These are phyloP conservation scores for Fabrea salina DNA, from an alignment of 169 alveolate species.

Conservation along the genomic window DNA sequence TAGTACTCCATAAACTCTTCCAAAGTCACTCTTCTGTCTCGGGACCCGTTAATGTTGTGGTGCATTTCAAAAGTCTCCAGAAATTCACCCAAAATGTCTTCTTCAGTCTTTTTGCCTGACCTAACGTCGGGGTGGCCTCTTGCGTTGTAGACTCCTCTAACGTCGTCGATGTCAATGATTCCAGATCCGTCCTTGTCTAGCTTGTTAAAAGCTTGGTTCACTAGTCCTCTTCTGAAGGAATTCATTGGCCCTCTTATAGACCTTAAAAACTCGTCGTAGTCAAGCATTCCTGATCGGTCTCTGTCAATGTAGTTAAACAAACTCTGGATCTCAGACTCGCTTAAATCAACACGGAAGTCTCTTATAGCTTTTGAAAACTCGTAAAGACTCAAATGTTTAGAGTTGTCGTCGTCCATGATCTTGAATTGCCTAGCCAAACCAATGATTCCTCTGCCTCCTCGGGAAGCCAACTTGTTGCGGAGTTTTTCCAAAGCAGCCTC, in stretches of 20 bases:
- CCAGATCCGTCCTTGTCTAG: slow-evolving; percentile 68
- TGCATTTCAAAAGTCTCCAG: slow-evolving; percentile 70
- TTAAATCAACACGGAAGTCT: slow-evolving; percentile 47
- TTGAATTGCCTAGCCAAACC: slow-evolving; percentile 64
- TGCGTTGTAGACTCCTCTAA: slow-evolving; percentile 52
- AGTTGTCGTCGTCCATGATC: slow-evolving; percentile 58
- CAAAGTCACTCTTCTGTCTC: slow-evolving; percentile 65
- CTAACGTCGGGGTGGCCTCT: slow-evolving; percentile 76
- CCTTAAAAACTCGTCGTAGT: slow-evolving; percentile 76
- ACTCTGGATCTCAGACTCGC: slow-evolving; percentile 47
- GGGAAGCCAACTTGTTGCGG: slow-evolving; percentile 55
- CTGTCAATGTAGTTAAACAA: slow-evolving; percentile 67
- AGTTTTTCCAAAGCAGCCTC: slow-evolving; percentile 36
- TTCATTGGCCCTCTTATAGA: slow-evolving; percentile 73
- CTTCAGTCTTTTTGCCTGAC: slow-evolving; percentile 69
- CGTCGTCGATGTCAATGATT: slow-evolving; percentile 56
- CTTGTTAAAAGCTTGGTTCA: slow-evolving; percentile 59
- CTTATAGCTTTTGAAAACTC: slow-evolving; percentile 56
- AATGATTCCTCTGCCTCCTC: slow-evolving; percentile 76
- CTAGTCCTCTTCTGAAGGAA: slow-evolving; percentile 58
- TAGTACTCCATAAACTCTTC: slow-evolving; percentile 81
- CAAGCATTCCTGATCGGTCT: slow-evolving; percentile 60
- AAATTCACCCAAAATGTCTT: slow-evolving; percentile 67
- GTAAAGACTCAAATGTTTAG: slow-evolving; percentile 38
- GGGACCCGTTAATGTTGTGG: slow-evolving; percentile 44